Evolutionary conservation across 371 early-diverging fungal genomes (phyloP).

Genomic region (Cokeromyces recurvatus): DNA sequence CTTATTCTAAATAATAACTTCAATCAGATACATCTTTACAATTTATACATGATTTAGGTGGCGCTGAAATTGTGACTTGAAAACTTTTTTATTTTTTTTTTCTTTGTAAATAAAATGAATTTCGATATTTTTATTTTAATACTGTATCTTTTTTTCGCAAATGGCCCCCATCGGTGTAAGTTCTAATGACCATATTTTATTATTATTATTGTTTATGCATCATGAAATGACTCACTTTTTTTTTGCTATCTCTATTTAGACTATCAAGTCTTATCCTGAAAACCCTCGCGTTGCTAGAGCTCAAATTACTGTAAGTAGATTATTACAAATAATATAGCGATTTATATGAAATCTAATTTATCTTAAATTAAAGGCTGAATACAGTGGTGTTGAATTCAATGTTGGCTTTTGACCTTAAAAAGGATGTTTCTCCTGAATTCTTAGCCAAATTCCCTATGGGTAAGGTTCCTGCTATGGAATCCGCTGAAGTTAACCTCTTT

Average conservation of each 20-base stretch:
- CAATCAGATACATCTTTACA: too few relatives aligned
- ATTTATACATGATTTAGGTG: too few relatives aligned
- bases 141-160: background rate
- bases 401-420: conserved; percentile 62
- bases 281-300: conserved; percentile 64
- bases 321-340: conserved; percentile 50
- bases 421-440: conserved; percentile 67
- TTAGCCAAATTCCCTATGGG: conserved; percentile 79
- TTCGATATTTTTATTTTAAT: too few relatives aligned
- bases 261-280: conserved; percentile 48
- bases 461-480: conserved; percentile 82
- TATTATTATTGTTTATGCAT: background rate
- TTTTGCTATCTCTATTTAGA: conserved; percentile 15
- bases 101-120: too few relatives aligned
- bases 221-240: background rate
- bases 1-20: too few relatives aligned
- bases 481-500: conserved; percentile 64
- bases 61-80: too few relatives aligned
- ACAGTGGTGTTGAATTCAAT: conserved; percentile 68
- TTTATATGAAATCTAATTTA: conserved; percentile 39
- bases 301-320: conserved; percentile 56
- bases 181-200: background rate
- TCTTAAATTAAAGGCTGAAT: too few relatives aligned
- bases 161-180: conserved; percentile 8
- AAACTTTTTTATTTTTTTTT: too few relatives aligned